phyloP scores from a whole-genome alignment of 2,329 filamentous ascomycete genomes.

The Neonectria coccinea region DNA sequence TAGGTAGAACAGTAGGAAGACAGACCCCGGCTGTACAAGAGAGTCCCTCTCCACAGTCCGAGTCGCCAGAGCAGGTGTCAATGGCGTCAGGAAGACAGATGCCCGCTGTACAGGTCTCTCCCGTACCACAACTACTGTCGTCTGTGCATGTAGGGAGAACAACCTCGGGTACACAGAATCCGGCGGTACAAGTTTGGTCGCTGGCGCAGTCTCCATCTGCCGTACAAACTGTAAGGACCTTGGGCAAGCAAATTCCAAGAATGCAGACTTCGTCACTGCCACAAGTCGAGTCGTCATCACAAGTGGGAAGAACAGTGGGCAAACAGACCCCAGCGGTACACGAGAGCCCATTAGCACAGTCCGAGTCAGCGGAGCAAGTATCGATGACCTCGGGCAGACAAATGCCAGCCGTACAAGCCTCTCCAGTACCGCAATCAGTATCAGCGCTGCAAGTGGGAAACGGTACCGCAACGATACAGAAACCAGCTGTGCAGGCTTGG shows the following conservation, averaged over 20 bases:
- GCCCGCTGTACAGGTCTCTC: conserved; percentile 9
- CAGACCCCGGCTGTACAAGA: conserved; percentile 16
- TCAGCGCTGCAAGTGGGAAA: conserved; percentile 2
- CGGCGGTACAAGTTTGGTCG: conserved; percentile 10
- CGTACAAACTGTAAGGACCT: background rate
- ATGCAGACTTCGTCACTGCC: conserved; percentile 1
- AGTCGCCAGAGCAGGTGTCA: conserved; percentile 1
- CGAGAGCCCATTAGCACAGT: background rate
- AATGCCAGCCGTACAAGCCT: background rate
- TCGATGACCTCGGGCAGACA: background rate
- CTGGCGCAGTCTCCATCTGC: background rate
- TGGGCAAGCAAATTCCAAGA: conserved; percentile 10
- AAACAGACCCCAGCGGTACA: conserved; percentile 8
- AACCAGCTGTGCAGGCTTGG: conserved; percentile 5
- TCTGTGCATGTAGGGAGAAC: conserved; percentile 6
- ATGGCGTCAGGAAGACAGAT: conserved; percentile 10
- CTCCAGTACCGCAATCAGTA: background rate
- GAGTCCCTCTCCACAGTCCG: background rate
- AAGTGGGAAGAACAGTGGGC: conserved; percentile 1
- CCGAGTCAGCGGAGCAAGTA: background rate
- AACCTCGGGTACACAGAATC: conserved; percentile 6
- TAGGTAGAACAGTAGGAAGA: conserved; percentile 7
- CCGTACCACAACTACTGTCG: background rate
- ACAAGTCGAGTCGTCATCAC: conserved; percentile 1
- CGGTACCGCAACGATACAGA: background rate